Conservation (phyloP, 176 grass and related monocot genomes). For the Cenchrus purpureus region DNA sequence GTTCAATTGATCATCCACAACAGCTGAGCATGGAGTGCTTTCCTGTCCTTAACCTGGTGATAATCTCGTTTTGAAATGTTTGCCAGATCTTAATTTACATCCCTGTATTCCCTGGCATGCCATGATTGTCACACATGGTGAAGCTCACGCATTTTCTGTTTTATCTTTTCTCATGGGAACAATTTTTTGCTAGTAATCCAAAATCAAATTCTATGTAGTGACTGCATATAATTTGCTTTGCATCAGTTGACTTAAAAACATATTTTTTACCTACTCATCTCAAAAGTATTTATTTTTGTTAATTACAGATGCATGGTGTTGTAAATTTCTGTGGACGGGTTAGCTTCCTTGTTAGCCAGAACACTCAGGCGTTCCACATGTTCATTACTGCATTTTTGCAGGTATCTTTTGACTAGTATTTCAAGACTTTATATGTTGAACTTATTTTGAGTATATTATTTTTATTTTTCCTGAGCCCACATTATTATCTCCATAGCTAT, state of each 20-base stretch:
- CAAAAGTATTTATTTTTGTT: neutral
- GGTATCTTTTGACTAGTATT: constrained; percentile 39
- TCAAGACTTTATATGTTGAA: constrained; percentile 6
- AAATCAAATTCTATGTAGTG: neutral
- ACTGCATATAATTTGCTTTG: neutral
- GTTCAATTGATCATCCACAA: neutral
- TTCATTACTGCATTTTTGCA: constrained; percentile 74
- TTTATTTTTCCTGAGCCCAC: constrained; percentile 17
- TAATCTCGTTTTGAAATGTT: neutral
- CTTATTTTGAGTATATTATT: neutral
- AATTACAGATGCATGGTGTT: constrained; percentile 77
- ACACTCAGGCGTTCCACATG: constrained; percentile 92
- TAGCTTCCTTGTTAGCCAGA: constrained; percentile 75
- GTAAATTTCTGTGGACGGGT: constrained; percentile 94
- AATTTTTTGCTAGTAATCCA: neutral
- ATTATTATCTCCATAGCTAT: constrained; percentile 50
- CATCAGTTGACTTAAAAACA: neutral
- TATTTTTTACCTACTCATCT: neutral
- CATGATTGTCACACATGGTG: neutral
- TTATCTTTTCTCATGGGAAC: neutral
- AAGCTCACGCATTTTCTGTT: neutral
- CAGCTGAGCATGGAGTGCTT: neutral
- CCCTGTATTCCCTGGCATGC: neutral
- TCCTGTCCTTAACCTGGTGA: neutral
- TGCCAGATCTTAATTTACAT: constrained; percentile 1